Evolutionary conservation across 2,329 filamentous ascomycete genomes (phyloP).

Genomic region (Aspergillus pseudoterreus): DNA sequence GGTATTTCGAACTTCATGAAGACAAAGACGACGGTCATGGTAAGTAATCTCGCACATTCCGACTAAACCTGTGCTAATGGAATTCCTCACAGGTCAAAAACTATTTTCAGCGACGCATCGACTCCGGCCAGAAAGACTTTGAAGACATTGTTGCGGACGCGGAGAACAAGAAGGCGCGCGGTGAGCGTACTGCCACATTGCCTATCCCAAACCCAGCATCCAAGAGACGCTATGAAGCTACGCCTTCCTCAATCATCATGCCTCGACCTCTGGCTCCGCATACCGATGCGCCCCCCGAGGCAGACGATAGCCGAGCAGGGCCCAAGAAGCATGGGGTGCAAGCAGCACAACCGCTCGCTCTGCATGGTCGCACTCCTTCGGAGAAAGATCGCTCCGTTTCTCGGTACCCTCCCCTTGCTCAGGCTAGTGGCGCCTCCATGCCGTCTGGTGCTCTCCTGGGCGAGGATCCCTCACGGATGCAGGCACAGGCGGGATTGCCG

Average conservation of each 20-base stretch:
- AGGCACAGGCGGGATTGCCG: conserved; percentile 26
- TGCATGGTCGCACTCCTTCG: conserved; percentile 30
- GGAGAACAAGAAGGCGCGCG: conserved; percentile 43
- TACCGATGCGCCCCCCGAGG: conserved; percentile 33
- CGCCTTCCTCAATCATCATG: conserved; percentile 36
- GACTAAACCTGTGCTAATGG: too few relatives aligned
- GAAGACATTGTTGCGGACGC: conserved; percentile 41
- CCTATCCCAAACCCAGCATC: conserved; percentile 42
- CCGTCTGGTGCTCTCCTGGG: conserved; percentile 22
- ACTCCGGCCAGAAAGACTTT: conserved; percentile 42
- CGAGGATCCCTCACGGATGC: conserved; percentile 35
- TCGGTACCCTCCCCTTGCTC: conserved; percentile 38
- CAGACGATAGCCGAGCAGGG: conserved; percentile 27
- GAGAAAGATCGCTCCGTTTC: conserved; percentile 34
- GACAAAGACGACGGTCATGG: conserved; percentile 51
- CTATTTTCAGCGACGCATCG: conserved; percentile 44
- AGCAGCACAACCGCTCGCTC: conserved; percentile 27
- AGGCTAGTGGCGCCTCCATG: conserved; percentile 32
- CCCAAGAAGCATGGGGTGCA: conserved; percentile 29
- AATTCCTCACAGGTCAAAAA: conserved; percentile 44
- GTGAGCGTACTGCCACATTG: conserved; percentile 42
- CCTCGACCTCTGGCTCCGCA: conserved; percentile 42
- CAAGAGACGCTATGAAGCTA: conserved; percentile 48
- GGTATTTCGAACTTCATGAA: conserved; percentile 50
- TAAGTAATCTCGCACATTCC: conserved; percentile 22